phyloP scores from a whole-genome alignment of 1,284 basidiomycete species.

The Anthracocystis panici-leucophaei region DNA sequence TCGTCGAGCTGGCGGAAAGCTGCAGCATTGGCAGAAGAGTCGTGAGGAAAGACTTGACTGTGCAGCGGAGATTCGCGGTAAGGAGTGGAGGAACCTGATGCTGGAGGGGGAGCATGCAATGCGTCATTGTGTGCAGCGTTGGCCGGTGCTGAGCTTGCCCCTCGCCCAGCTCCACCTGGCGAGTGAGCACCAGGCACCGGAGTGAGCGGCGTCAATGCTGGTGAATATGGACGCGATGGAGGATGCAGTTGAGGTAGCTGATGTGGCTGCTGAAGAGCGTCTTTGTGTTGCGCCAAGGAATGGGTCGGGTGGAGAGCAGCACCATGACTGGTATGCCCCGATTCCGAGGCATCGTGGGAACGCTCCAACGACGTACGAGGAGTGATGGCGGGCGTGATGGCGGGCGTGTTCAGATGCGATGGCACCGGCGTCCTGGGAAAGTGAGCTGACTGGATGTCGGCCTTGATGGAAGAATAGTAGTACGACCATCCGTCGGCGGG shows the following conservation, averaged over 20 bases:
- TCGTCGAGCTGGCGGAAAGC: constrained; percentile 49
- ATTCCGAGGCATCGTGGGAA: constrained; percentile 27
- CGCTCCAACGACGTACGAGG: constrained; percentile 43
- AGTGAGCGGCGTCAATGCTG: constrained; percentile 20
- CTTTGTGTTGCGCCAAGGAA: neutral
- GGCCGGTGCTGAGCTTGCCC: neutral
- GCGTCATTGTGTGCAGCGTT: constrained; percentile 8
- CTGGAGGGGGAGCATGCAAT: constrained; percentile 6
- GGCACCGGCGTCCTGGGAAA: constrained; percentile 54
- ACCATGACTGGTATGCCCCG: constrained; percentile 21
- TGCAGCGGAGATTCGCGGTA: constrained; percentile 44
- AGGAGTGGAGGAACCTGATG: constrained; percentile 32
- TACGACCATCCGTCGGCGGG: constrained; percentile 77
- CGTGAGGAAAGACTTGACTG: constrained; percentile 19
- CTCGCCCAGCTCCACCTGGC: neutral
- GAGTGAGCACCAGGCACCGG: neutral
- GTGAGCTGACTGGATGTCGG: constrained; percentile 48
- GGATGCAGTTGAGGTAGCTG: constrained; percentile 18
- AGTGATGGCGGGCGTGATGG: constrained; percentile 30
- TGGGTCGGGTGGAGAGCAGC: constrained; percentile 1
- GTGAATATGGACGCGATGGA: constrained; percentile 30
- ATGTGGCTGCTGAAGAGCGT: constrained; percentile 9
- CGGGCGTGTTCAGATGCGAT: constrained; percentile 38
- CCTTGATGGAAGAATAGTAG: constrained; percentile 71
- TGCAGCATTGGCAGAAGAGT: constrained; percentile 9